Percentiles rank a stretch among this genome's conserved stretches.
These are phyloP conservation scores for Dittrichia graveolens DNA, from an alignment of 129 eudicot genomes.

Conservation along the genomic window DNA sequence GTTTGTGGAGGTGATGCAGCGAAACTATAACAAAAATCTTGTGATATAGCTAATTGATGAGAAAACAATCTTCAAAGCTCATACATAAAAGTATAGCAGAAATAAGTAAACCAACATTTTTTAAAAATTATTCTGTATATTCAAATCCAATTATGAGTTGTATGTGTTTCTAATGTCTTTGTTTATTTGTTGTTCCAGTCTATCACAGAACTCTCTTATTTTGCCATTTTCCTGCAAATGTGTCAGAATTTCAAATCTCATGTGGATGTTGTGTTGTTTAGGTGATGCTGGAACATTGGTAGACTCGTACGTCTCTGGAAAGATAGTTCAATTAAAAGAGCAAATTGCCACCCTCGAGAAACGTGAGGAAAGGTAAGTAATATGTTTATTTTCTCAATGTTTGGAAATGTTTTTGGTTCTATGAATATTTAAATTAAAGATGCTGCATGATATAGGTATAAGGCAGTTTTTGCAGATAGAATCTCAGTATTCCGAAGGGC, in stretches of 20 bases:
- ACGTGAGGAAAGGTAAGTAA: constrained; percentile 88
- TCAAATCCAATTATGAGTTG: too few relatives aligned
- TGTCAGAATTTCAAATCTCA: neutral
- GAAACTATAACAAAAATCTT: too few relatives aligned
- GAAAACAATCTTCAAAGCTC: too few relatives aligned
- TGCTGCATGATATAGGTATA: constrained; percentile 64
- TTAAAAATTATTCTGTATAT: too few relatives aligned
- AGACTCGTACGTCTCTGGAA: constrained; percentile 90
- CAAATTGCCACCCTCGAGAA: constrained; percentile 96
- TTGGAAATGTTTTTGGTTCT: neutral
- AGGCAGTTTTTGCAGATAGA: constrained; percentile 94
- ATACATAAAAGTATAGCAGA: too few relatives aligned
- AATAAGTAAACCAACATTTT: too few relatives aligned
- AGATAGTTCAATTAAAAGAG: constrained; percentile 88
- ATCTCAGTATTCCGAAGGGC: constrained; percentile 95
- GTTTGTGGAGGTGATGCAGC: too few relatives aligned
- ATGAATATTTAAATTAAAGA: constrained; percentile 16
- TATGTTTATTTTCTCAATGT: neutral
- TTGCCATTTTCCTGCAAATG: neutral
- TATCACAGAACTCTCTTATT: neutral
- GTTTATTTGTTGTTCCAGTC: constrained; percentile 8
- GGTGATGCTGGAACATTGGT: constrained; percentile 84
- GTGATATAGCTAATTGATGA: too few relatives aligned
- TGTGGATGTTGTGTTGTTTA: constrained; percentile 32
- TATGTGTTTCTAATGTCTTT: neutral